A percentile compares a stretch with the other conserved stretches of the same genome.
phyloP scores from a whole-genome alignment of 2,329 filamentous ascomycete species.

The Alternaria viburni region DNA sequence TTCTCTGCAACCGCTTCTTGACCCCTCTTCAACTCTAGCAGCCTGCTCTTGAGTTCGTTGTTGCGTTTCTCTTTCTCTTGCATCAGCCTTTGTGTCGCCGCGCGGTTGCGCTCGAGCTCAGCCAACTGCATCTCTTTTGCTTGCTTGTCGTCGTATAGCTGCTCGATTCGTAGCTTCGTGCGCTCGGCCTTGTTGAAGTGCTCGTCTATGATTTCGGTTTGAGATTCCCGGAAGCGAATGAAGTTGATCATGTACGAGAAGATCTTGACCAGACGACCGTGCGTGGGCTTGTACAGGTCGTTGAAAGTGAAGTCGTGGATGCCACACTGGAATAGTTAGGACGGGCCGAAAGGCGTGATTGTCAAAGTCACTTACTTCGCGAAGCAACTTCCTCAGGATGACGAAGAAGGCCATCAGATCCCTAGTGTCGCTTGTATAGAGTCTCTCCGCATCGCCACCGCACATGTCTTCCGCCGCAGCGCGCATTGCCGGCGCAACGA shows the following conservation, averaged over 20 bases:
- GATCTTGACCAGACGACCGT: slow-evolving; percentile 89
- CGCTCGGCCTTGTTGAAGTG: slow-evolving; percentile 91
- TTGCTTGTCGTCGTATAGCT: slow-evolving; percentile 83
- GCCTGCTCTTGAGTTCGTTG: slow-evolving; percentile 80
- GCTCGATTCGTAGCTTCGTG: slow-evolving; percentile 86
- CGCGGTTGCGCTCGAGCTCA: slow-evolving; percentile 80
- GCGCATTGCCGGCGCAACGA: slow-evolving; percentile 93
- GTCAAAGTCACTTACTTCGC: slow-evolving; percentile 58
- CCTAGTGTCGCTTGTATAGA: slow-evolving; percentile 83
- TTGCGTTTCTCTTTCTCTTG: slow-evolving; percentile 85
- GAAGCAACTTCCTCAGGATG: slow-evolving; percentile 77
- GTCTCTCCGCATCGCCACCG: slow-evolving; percentile 77
- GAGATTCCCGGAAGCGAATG: slow-evolving; percentile 92
- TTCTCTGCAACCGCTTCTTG: slow-evolving; percentile 85
- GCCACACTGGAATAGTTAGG: slow-evolving; percentile 67
- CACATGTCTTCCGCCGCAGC: slow-evolving; percentile 88
- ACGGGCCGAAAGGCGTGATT: not conserved
- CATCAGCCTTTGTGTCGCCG: slow-evolving; percentile 80
- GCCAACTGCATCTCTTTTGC: slow-evolving; percentile 80
- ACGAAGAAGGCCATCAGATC: slow-evolving; percentile 97
- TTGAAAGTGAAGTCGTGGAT: slow-evolving; percentile 93
- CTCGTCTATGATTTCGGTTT: slow-evolving; percentile 86
- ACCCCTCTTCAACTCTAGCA: slow-evolving; percentile 79
- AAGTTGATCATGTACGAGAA: slow-evolving; percentile 99
- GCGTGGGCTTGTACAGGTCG: slow-evolving; percentile 89